Evolutionary conservation across 306 rosid genomes (phyloP), one percentile per base, ranked within the genome.

Genomic region (Pterocarpus macrocarpus): DNA sequence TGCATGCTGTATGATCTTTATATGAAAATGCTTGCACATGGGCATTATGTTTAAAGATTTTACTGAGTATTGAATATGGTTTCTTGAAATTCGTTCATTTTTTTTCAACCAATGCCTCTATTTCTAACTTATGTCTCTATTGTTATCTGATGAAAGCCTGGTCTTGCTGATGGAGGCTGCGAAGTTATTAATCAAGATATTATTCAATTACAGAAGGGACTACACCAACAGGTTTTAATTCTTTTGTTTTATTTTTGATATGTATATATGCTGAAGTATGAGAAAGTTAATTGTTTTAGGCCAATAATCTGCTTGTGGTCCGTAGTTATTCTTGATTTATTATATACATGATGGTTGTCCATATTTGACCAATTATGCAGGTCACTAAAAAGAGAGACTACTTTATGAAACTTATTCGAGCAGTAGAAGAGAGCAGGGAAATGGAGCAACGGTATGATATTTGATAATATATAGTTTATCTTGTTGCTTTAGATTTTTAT

Each of bases 81-180:
- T 45, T 59, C 61, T 15, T 16, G 1, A 2, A 39, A 9, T 59
- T 77, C 45, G 44, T 74, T 57, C 28, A 0, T 15, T n/a, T 50
- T n/a, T 50, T 69, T 64, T 71, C 33, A 55, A 56, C 64, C 38
- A 28, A 64, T 70, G 80, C 77, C 49, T 58, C 62, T 14, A 13
- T 33, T 47, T 53, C 77, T 80, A 66, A 66, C 33, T 70, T 5
- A 65, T 81, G 44, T 16, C 35, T 36, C 32, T 41, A 64, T 81
- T 85, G 72, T 36, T 84, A 71, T 82, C 71, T 87, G 87, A 50
- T 87, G 47, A 72, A 83, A 94, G 98, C 98, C 98, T 64, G 90
- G 85, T 84, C 95, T 94, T 34, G 83, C 90, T 73, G 97, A 91
- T 69, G 91, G 94, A 84, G 98, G 88, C 17, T 87, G 86, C 78